These are phyloP conservation scores for Cochlearia excelsa DNA, from an alignment of 345 rosid species.

Conservation along the genomic window DNA sequence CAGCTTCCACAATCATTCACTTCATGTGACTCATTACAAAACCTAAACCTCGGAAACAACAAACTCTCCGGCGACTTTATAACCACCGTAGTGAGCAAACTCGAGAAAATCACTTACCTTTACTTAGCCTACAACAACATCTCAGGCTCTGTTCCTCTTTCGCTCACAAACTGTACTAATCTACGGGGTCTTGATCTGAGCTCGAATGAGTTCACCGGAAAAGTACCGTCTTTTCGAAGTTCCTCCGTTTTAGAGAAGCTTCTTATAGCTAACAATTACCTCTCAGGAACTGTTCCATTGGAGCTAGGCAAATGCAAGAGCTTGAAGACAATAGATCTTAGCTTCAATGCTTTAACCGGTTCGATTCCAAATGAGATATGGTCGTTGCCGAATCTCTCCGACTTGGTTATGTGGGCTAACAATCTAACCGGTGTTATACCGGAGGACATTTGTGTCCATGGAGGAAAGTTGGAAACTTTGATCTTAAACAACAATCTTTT, in stretches of 20 bases:
- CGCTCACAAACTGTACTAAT: slow-evolving; percentile 54
- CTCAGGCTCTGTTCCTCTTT: slow-evolving; percentile 60
- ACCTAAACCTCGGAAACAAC: slow-evolving; percentile 70
- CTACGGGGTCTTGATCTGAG: slow-evolving; percentile 83
- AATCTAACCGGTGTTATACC: slow-evolving; percentile 85
- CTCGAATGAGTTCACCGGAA: slow-evolving; percentile 64
- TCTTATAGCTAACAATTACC: slow-evolving; percentile 62
- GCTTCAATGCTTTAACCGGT: slow-evolving; percentile 76
- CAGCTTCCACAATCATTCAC: slow-evolving; percentile 52
- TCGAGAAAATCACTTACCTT: slow-evolving; percentile 49
- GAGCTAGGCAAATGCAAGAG: slow-evolving; percentile 76
- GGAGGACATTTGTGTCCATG: slow-evolving; percentile 57
- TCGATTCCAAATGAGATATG: slow-evolving; percentile 65
- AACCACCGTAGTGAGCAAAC: slow-evolving; percentile 54
- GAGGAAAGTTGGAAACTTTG: slow-evolving; percentile 77
- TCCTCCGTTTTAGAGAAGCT: slow-evolving; percentile 58
- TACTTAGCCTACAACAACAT: slow-evolving; percentile 76
- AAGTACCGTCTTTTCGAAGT: slow-evolving; percentile 48
- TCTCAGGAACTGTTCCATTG: slow-evolving; percentile 67
- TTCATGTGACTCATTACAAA: slow-evolving; percentile 52
- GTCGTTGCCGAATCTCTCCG: slow-evolving; percentile 65
- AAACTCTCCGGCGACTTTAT: slow-evolving; percentile 72
- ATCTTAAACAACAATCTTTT: slow-evolving; percentile 86
- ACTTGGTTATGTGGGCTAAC: slow-evolving; percentile 94
- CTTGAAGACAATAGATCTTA: slow-evolving; percentile 69